Base-by-base conservation (phyloP, 768 basidiomycete species). In the Cubamyces sp. region DNA sequence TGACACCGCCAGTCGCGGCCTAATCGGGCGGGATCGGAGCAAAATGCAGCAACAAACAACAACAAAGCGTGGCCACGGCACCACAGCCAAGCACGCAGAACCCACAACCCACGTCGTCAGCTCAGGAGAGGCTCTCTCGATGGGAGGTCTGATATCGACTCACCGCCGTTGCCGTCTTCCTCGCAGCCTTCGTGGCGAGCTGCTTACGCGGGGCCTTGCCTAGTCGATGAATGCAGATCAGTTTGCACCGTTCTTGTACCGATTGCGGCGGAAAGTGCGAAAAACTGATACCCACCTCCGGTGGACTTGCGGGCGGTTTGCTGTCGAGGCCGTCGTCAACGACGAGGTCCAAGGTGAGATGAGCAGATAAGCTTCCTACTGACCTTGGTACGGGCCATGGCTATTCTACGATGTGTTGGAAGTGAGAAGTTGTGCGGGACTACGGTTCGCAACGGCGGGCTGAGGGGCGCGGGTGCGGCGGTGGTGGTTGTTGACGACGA, bases 281-380 rank as follows among this genome's bases (percentile, higher is more conserved):
- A 21, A n/a, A 68, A 65, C 42, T 67, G 73, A 30, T 76, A 78
- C 78, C 75, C 70, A 88, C 94, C 95, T 90, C 96, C 96, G 67
- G 96, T 97, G 60, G 96, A 97, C 84, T 98, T 97, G 80, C 96
- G 94, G 74, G 96, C 96, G 75, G 95, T 97, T 94, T 97, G 96
- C 95, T 94, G 69, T 53, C 52, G 60, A 54, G 68, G 62, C 39
- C 63, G 71, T 73, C 64, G 68, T 68, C 55, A 71, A 70, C 68
- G 70, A 76, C 69, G 68, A 70, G 68, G 66, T 68, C 69, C 74
- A 72, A 57, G 73, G 66, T 47, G 59, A 42, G 48, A 57, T 48
- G 30, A 18, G 37, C 16, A 19, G 61, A 30, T 48, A 59, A 48
- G 12, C 64, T 72, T 55, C 64, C 7, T 25, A 60, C 63, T 52